Evolutionary conservation across 495 filamentous ascomycete species (phyloP).

Genomic region (Neurospora sp.): DNA sequence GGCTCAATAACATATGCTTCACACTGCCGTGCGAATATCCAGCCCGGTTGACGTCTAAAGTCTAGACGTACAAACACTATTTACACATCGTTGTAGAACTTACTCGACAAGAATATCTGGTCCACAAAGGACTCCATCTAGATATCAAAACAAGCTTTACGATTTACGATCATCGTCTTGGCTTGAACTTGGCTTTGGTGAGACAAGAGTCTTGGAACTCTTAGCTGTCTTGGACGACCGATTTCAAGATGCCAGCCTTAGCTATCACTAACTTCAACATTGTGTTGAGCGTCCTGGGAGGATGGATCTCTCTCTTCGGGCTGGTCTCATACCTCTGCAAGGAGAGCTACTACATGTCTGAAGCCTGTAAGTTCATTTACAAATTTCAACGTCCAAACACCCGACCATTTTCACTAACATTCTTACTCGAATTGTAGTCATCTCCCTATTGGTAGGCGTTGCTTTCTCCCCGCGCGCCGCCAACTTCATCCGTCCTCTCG

Average conservation of each 20-base stretch:
- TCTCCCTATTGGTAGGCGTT: slow-evolving; percentile 72
- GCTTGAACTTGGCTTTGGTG: not conserved
- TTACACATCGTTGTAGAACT: not conserved
- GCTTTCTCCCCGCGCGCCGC: slow-evolving; percentile 67
- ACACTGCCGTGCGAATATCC: not conserved
- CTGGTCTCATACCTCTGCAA: slow-evolving; percentile 84
- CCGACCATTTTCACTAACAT: not conserved
- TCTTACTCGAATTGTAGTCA: slow-evolving; percentile 42
- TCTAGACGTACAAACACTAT: not conserved
- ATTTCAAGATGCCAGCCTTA: slow-evolving; percentile 62
- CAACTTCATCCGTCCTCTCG: slow-evolving; percentile 64
- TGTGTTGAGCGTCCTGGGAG: slow-evolving; percentile 69
- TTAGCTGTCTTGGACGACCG: not conserved
- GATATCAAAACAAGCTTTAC: slow-evolving; percentile 10
- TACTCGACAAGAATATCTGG: not conserved
- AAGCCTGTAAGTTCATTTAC: slow-evolving; percentile 55
- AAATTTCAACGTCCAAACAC: not conserved
- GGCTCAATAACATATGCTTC: not conserved
- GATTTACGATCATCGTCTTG: not conserved
- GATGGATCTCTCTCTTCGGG: slow-evolving; percentile 81
- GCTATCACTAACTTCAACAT: slow-evolving; percentile 81
- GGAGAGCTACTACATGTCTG: slow-evolving; percentile 83
- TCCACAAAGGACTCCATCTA: slow-evolving; percentile 1
- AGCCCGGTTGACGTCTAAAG: not conserved
- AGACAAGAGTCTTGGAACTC: not conserved